Base-by-base conservation (phyloP, 2,329 filamentous ascomycete species). In the Raffaelea arxii region DNA sequence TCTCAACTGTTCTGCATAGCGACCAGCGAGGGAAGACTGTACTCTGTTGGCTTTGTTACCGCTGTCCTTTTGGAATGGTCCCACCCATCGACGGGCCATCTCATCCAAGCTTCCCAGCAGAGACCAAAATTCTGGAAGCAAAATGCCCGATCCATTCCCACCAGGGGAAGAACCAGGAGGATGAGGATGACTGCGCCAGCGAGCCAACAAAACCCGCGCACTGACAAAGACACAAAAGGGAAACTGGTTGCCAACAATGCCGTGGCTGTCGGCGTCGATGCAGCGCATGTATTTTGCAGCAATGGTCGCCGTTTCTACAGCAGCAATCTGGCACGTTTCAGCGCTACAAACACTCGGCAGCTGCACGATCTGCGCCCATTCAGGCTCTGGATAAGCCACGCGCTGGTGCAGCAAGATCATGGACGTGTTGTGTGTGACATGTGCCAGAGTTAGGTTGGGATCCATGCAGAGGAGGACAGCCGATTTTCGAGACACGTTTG, bases 361-460 rank as follows among this genome's bases (percentile, higher is more conserved):
- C 46, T 60, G 58, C 4, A 64, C 58, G 44, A 57, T 49, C 54
- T 46, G 44, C 39, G 52, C 55, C 61, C 59, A 61, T 3, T 62
- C 54, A 0, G 50, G 50, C 1, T 54, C 57, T 0, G 68, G 69
- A 39, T 69, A 73, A 0, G 69, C 71, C 35, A 74, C 71, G 6
- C 60, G 58, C 38, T 74, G 70, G 45, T 74, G 71, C 0, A 74
- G 55, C 0, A 73, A 56, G 22, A 74, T 71, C 58, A 71, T 71
- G 0, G 69, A 70, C 0, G 69, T 65, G 46, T 73, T 73, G 41
- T 74, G 71, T 0, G 68, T 73, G 10, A 70, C 60, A 27, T 74
- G 69, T 0, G 70, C 70, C 0, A 73, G 54, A 0, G 71, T 72
- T 18, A 74, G 56, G 40, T 74, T 74, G 0, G 71, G 71, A 43